Conservation (phyloP, 2,329 filamentous ascomycete species). For the Fusarium nanum region DNA sequence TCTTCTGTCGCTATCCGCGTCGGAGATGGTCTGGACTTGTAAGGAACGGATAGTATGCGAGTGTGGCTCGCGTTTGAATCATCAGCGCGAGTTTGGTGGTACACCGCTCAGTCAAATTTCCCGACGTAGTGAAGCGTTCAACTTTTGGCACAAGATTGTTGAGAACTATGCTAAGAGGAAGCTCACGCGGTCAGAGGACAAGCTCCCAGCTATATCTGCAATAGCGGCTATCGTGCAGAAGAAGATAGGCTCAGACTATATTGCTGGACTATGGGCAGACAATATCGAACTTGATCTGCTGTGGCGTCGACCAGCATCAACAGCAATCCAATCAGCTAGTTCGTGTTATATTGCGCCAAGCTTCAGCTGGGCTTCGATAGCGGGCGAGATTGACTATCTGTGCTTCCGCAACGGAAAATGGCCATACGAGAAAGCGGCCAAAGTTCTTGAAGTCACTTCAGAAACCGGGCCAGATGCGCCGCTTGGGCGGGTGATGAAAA, state of each 20-base stretch:
- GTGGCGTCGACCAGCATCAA: conserved; percentile 30
- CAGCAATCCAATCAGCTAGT: neutral
- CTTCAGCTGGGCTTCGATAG: conserved; percentile 43
- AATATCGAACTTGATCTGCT: conserved; percentile 42
- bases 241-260: conserved; percentile 40
- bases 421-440: conserved; percentile 23
- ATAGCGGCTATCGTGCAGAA: conserved; percentile 43
- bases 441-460: conserved; percentile 20
- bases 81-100: conserved; percentile 38
- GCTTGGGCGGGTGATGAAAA: conserved; percentile 23
- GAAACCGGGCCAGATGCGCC: conserved; percentile 17
- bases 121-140: conserved; percentile 34
- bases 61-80: conserved; percentile 42
- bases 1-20: conserved; percentile 26
- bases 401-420: conserved; percentile 39
- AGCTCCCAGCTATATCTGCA: conserved; percentile 48
- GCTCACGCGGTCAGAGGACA: conserved; percentile 41
- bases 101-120: conserved; percentile 30
- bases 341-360: conserved; percentile 36
- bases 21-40: conserved; percentile 37
- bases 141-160: conserved; percentile 47
- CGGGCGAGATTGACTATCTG: conserved; percentile 42
- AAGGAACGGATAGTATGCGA: conserved; percentile 40
- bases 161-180: conserved; percentile 45
- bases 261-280: conserved; percentile 48